phyloP scores from a whole-genome alignment of 139 green algal species.

The Chlorella sp. region DNA sequence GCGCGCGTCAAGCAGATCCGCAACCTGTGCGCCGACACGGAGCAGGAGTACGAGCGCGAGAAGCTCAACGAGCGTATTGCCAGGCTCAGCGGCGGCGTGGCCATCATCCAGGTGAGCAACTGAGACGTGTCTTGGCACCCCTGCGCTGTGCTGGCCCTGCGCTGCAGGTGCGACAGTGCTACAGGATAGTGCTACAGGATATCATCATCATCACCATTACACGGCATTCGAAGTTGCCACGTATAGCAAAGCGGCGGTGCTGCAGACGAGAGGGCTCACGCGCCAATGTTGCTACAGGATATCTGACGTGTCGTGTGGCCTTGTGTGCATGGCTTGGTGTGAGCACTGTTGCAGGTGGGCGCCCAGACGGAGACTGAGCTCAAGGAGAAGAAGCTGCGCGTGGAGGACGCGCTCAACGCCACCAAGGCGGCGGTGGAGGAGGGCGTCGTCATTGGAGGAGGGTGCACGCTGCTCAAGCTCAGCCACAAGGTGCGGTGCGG shows the following conservation, averaged over 20 bases:
- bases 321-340: too few species aligned
- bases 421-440: conserved; percentile 99
- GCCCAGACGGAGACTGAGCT: conserved; percentile 99
- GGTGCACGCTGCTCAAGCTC: conserved; percentile 95
- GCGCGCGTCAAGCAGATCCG: conserved; percentile 95
- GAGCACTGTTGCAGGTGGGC: conserved; percentile 87
- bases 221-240: too few species aligned
- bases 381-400: conserved; percentile 99
- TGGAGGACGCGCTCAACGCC: conserved; percentile 99
- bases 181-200: too few species aligned
- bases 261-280: too few species aligned
- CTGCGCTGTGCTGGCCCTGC: too few species aligned
- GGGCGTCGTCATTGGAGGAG: conserved; percentile 97
- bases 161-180: too few species aligned
- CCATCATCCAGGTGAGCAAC: conserved; percentile 96
- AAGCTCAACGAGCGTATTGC: conserved; percentile 99
- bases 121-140: too few species aligned
- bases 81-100: conserved; percentile 91
- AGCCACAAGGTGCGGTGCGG: conserved; percentile 49
- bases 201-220: too few species aligned
- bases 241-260: too few species aligned
- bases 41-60: conserved; percentile 96
- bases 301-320: too few species aligned
- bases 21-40: conserved; percentile 73
- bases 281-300: too few species aligned